Conservation (phyloP, 805 yeast genomes). For the Spencermartinsiella europaea region DNA sequence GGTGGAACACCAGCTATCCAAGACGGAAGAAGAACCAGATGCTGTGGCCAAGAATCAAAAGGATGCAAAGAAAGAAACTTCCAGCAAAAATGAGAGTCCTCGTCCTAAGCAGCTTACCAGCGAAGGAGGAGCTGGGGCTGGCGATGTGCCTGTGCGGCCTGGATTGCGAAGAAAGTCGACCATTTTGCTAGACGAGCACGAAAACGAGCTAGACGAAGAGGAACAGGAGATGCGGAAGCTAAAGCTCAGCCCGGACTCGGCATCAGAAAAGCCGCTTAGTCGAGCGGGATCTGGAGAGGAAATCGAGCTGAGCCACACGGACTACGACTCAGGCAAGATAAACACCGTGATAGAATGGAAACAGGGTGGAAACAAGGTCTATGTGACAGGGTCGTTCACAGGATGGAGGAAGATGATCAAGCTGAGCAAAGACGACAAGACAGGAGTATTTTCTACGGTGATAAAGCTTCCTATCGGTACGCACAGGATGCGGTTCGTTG, state of each 20-base stretch:
- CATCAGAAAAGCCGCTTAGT: slow-evolving; percentile 27
- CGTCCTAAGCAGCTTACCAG: background rate
- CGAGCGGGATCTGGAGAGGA: slow-evolving; percentile 32
- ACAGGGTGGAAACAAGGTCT: slow-evolving; percentile 94
- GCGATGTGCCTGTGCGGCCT: slow-evolving; percentile 8
- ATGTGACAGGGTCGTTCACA: slow-evolving; percentile 95
- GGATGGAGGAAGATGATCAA: slow-evolving; percentile 99
- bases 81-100: background rate
- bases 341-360: slow-evolving; percentile 82
- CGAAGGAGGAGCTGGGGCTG: background rate
- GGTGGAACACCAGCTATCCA: slow-evolving; percentile 3
- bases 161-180: slow-evolving; percentile 59
- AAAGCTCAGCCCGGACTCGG: slow-evolving; percentile 32
- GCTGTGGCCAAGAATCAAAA: background rate
- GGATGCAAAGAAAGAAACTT: background rate
- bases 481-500: slow-evolving; percentile 86
- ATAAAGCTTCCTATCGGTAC: slow-evolving; percentile 69
- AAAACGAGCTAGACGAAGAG: slow-evolving; percentile 19
- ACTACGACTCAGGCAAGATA: slow-evolving; percentile 18
- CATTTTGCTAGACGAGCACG: slow-evolving; percentile 64
- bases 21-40: background rate
- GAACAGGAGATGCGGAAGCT: slow-evolving; percentile 47
- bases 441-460: slow-evolving; percentile 28
- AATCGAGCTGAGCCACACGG: slow-evolving; percentile 24
- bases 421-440: slow-evolving; percentile 42